Conservation (phyloP, 371 early-diverging fungal species). For the Mucor plumbeus region DNA sequence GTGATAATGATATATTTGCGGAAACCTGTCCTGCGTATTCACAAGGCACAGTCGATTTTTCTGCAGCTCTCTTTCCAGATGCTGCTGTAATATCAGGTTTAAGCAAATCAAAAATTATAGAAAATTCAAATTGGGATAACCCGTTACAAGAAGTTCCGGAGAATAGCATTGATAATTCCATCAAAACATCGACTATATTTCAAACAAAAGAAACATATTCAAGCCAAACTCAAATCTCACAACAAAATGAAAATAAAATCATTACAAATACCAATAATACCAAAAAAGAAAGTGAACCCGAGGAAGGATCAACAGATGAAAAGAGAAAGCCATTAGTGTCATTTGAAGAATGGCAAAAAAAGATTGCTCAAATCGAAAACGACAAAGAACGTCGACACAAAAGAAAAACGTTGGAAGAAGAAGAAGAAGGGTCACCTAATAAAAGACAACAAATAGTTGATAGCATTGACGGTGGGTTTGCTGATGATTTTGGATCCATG, state of each 20-base stretch:
- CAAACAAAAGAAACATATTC: not conserved
- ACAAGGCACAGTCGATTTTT: constrained; percentile 21
- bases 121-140: not conserved
- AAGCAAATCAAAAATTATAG: not conserved
- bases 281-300: not conserved
- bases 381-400: constrained; percentile 32
- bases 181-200: not conserved
- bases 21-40: constrained; percentile 34
- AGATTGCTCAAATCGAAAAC: constrained; percentile 29
- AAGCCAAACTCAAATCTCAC: not conserved
- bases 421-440: constrained; percentile 2
- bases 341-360: constrained; percentile 48
- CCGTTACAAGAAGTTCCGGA: not conserved
- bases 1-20: constrained; percentile 25
- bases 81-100: constrained; percentile 16
- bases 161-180: not conserved
- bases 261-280: not conserved
- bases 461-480: constrained; percentile 53
- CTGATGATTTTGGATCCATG: constrained; percentile 55
- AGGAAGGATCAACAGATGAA: not conserved
- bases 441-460: constrained; percentile 47
- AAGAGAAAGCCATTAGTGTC: constrained; percentile 32
- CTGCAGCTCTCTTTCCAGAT: constrained; percentile 27
- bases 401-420: constrained; percentile 16
- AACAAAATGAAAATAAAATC: not conserved